A percentile compares a stretch with the other conserved stretches of the same genome.
Conservation (phyloP, 805 yeast genomes). For the Kuraishia borneana region DNA sequence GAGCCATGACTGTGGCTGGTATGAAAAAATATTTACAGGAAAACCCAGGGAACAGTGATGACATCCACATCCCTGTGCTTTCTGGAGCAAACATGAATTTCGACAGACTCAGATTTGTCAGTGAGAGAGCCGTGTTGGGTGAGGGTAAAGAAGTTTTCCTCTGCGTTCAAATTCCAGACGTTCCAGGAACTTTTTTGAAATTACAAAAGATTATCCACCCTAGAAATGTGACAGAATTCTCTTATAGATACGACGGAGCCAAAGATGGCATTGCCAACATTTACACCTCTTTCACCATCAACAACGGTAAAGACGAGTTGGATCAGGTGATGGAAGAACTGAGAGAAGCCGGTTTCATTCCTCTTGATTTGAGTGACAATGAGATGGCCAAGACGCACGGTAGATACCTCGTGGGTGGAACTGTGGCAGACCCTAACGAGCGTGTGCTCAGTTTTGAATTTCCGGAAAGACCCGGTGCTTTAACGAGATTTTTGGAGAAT, state of each 20-base stretch:
- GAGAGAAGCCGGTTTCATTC: constrained; percentile 55
- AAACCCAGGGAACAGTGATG: constrained; percentile 65
- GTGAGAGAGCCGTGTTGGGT: constrained; percentile 97
- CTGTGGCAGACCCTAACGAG: constrained; percentile 62
- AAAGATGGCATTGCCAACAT: constrained; percentile 53
- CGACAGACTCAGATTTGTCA: constrained; percentile 88
- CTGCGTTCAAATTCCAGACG: constrained; percentile 83
- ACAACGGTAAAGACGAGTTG: constrained; percentile 65
- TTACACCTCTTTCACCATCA: constrained; percentile 80
- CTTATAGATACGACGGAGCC: constrained; percentile 59
- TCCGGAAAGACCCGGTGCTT: constrained; percentile 96
- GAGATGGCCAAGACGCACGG: constrained; percentile 96
- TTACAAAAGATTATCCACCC: constrained; percentile 76
- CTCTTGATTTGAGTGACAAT: constrained; percentile 79
- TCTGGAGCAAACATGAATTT: constrained; percentile 99
- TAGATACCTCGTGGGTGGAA: constrained; percentile 92
- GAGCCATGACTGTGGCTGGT: constrained; percentile 95
- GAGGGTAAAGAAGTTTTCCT: constrained; percentile 95
- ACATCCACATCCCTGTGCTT: constrained; percentile 73
- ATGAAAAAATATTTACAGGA: constrained; percentile 65
- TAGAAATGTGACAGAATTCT: constrained; percentile 86
- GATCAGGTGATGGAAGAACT: constrained; percentile 48
- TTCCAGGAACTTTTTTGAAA: constrained; percentile 79
- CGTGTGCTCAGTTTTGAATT: constrained; percentile 78
- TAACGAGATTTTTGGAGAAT: constrained; percentile 64